These are phyloP conservation scores for Fomitopsis serialis DNA, from an alignment of 768 basidiomycete species.

Conservation along the genomic window DNA sequence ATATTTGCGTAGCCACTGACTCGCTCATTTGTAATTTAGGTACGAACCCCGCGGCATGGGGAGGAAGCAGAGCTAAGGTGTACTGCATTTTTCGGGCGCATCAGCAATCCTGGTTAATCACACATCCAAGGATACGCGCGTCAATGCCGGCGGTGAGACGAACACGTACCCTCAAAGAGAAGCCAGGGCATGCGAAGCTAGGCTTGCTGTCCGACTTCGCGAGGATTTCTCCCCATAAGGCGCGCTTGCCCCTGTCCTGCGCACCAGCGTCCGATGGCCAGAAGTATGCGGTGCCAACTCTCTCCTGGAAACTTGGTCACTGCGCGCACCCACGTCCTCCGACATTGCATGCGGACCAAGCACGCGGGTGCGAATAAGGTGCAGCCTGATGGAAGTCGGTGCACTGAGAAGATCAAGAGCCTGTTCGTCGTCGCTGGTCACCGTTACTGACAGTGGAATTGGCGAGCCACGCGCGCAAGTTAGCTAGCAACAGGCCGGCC, in stretches of 20 bases:
- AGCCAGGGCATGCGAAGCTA: constrained; percentile 37
- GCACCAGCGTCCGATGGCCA: constrained; percentile 38
- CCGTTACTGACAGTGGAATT: constrained; percentile 44
- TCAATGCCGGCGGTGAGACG: neutral
- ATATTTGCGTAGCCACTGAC: constrained; percentile 34
- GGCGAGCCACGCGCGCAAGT: constrained; percentile 46
- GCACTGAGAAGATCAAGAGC: constrained; percentile 45
- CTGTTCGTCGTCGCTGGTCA: constrained; percentile 38
- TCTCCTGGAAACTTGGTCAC: constrained; percentile 43
- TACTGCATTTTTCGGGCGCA: constrained; percentile 30
- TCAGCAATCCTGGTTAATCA: neutral
- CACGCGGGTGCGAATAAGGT: constrained; percentile 41
- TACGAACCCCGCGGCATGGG: constrained; percentile 39
- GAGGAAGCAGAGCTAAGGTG: constrained; percentile 36
- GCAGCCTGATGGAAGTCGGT: constrained; percentile 34
- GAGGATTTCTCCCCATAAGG: constrained; percentile 46
- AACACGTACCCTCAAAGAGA: constrained; percentile 39
- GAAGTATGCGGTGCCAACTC: constrained; percentile 40
- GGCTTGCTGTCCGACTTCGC: constrained; percentile 40
- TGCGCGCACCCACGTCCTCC: constrained; percentile 30
- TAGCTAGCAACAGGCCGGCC: constrained; percentile 33
- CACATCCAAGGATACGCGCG: neutral
- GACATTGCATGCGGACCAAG: constrained; percentile 44
- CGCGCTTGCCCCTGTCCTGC: constrained; percentile 26
- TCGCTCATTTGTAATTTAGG: constrained; percentile 15